Conservation (phyloP, 495 filamentous ascomycete species). For the Aspergillus ellipticus region DNA sequence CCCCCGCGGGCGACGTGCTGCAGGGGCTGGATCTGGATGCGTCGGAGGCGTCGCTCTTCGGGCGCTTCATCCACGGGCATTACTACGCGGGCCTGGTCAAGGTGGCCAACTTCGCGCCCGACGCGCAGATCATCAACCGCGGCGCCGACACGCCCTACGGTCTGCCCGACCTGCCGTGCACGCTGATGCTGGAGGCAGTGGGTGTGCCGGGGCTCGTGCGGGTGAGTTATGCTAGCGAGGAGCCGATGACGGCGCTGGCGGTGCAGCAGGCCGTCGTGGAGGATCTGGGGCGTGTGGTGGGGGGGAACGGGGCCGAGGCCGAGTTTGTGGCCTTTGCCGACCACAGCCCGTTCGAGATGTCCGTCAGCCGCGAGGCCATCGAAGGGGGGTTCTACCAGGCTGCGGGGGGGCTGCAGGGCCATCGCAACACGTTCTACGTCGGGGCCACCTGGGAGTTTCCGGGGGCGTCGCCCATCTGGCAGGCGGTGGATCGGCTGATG, state of each 20-base stretch:
- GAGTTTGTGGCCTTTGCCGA: slow-evolving; percentile 13
- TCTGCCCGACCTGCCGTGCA: background rate
- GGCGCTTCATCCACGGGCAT: background rate
- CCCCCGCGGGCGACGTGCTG: background rate
- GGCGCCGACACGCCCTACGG: background rate
- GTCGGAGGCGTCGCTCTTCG: background rate
- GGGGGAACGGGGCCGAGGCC: background rate
- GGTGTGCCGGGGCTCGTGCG: background rate
- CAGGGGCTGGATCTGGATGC: background rate
- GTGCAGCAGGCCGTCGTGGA: background rate
- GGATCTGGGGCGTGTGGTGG: background rate
- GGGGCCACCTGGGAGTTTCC: slow-evolving; percentile 16
- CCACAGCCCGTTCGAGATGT: slow-evolving; percentile 23
- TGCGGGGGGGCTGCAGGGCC: slow-evolving; percentile 25
- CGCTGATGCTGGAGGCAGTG: background rate
- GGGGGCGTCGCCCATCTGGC: background rate
- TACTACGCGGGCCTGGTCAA: background rate
- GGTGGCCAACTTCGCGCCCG: background rate
- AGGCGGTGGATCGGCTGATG: background rate
- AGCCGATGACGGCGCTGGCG: background rate
- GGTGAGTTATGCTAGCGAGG: background rate
- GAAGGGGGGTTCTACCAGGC: slow-evolving; percentile 26
- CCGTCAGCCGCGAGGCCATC: slow-evolving; percentile 19
- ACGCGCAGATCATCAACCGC: background rate
- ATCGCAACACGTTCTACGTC: slow-evolving; percentile 25